These are phyloP conservation scores for Waltergamsia citrina DNA, from an alignment of 2,329 filamentous ascomycete species.

Conservation along the genomic window DNA sequence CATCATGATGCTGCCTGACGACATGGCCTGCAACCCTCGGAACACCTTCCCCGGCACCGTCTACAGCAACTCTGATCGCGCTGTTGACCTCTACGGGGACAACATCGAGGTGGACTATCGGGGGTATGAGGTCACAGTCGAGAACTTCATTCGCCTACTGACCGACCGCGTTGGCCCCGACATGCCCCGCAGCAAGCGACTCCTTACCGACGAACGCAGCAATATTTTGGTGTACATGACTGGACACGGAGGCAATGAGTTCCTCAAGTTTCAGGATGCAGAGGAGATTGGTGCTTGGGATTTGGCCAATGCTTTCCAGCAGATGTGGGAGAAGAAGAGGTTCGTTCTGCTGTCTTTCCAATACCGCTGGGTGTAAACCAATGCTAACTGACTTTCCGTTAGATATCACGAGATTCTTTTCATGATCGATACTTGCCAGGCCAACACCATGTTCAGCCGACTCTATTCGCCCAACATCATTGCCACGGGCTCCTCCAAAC, in stretches of 20 bases:
- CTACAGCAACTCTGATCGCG: slow-evolving; percentile 95
- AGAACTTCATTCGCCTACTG: slow-evolving; percentile 93
- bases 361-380: slow-evolving; percentile 1
- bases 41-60: slow-evolving; percentile 97
- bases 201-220: slow-evolving; percentile 89
- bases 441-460: slow-evolving; percentile 98
- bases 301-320: slow-evolving; percentile 91
- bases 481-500: slow-evolving; percentile 89
- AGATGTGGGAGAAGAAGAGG: slow-evolving; percentile 99
- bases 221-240: slow-evolving; percentile 99
- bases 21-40: slow-evolving; percentile 98
- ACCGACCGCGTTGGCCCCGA: slow-evolving; percentile 92
- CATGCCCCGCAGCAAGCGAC: slow-evolving; percentile 86
- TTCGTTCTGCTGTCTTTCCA: slow-evolving; percentile 19
- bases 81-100: slow-evolving; percentile 92
- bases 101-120: slow-evolving; percentile 99
- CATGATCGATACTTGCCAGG: slow-evolving; percentile 99
- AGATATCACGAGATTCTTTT: slow-evolving; percentile 96
- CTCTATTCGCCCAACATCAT: slow-evolving; percentile 98
- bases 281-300: slow-evolving; percentile 97
- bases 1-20: slow-evolving; percentile 98
- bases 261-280: slow-evolving; percentile 95
- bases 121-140: slow-evolving; percentile 96
- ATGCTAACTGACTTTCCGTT: slow-evolving; percentile 17
- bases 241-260: slow-evolving; percentile 94